Evolutionary conservation across 352 stramenopile genomes (phyloP).

Genomic region (Globisporangium acanthophoron): DNA sequence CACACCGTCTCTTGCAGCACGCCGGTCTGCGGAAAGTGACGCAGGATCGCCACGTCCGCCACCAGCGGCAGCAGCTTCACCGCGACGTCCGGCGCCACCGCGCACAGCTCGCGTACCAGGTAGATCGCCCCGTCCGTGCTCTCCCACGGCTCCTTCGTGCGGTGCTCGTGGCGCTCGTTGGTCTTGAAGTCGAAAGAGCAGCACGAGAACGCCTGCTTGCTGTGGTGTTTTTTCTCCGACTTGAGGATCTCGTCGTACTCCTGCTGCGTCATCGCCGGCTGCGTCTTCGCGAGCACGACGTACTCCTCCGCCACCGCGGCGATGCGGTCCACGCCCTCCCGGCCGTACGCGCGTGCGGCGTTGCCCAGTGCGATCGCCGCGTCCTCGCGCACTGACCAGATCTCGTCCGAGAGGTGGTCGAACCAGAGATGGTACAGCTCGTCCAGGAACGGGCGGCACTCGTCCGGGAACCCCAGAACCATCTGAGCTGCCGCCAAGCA

Average conservation of each 20-base stretch:
- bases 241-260: constrained; percentile 91
- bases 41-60: constrained; percentile 69
- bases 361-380: constrained; percentile 93
- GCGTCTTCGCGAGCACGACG: constrained; percentile 84
- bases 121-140: constrained; percentile 95
- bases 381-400: constrained; percentile 97
- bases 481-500: constrained; percentile 88
- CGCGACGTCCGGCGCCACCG: constrained; percentile 43
- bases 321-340: constrained; percentile 77
- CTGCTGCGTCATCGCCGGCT: constrained; percentile 90
- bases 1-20: constrained; percentile 80
- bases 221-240: constrained; percentile 88
- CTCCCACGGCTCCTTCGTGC: constrained; percentile 92
- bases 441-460: constrained; percentile 84
- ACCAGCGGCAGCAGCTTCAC: constrained; percentile 48
- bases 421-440: constrained; percentile 90
- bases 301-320: constrained; percentile 55
- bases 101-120: constrained; percentile 90
- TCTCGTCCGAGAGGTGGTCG: constrained; percentile 94
- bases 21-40: constrained; percentile 67
- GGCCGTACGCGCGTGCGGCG: constrained; percentile 89
- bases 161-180: constrained; percentile 80
- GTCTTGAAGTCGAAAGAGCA: constrained; percentile 94
- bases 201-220: constrained; percentile 93
- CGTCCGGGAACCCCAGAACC: constrained; percentile 75